Base-by-base conservation (phyloP, 1,284 basidiomycete species). In the Pholiota adiposa region DNA sequence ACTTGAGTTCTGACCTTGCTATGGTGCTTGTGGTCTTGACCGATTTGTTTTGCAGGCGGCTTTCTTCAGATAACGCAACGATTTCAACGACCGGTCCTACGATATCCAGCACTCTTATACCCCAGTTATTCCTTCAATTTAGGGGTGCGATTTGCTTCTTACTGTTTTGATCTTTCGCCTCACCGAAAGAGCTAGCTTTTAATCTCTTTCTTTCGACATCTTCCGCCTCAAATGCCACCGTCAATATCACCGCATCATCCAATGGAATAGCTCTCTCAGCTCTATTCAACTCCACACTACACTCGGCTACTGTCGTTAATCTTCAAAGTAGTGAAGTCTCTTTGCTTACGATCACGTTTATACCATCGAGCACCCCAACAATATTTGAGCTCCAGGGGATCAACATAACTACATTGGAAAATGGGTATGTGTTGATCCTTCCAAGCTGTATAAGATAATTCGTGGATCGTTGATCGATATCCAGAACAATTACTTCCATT, bases 81-180 rank as follows among this genome's bases (percentile, higher is more conserved):
- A 72, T 81, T 18, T 76, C 77, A 25, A 80, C 83, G 18, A 64
- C 64, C 51, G 73, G 72, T 19, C 70, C 72, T 18, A 57, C 64
- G 21, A 70, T 68, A 49, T 71, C 75, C 12, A 74, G 69, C 25
- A 69, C 76, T 58, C 74, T 83, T 38, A 70, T 83, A 59, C 84
- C 83, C 1, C 84, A 86, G 59, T 72, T 85, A 72, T 86, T 84
- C 64, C 68, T 86, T 53, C 74, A 71, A 44, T 83, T 84, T 70
- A 75, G 73, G 74, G 84, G 84, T 83, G 1, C 29, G 48, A 44
- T 29, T 16, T 6, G 21, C 40, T 18, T 54, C 21, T 18, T 41
- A 25, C n/a, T 46, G 54, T 4, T 14, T 36, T 58, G 34, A 52
- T 25, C 56, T 27, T 25, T 51, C 25, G 34, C 58, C 19, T 61